Evolutionary conservation across 352 stramenopile genomes (phyloP), one percentile per base, ranked within the genome.

Genomic region (Phytophthora boehmeriae): DNA sequence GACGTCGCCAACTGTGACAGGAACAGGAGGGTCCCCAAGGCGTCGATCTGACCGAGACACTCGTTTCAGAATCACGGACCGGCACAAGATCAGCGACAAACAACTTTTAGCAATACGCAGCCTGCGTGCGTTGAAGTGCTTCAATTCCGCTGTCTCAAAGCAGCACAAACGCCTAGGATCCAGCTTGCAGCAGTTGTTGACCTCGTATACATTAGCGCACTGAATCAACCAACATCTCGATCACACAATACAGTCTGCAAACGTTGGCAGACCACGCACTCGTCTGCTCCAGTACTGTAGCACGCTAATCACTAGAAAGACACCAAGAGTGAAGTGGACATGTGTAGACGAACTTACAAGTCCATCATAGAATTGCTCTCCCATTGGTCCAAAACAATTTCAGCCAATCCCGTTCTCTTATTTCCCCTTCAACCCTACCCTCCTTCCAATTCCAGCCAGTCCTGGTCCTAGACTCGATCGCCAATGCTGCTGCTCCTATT

Each of bases 11-110:
- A 22, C 34, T 56, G 55, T 23, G 49, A 66, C 57, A 59, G 32
- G 38, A 17, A 27, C 39, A 32, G 39, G 39, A 63, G 60, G 39
- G 60, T 68, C 54, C 53, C 55, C 38, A 8, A 44, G 13, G 38
- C 38, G n/a, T n/a, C n/a, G n/a, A 44, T 44, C 38, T 44, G 38
- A 17, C 38, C 38, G 34, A 41, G 8, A 41, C 34, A 41, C 34
- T 41, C 34, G 34, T 17, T 17, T 22, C 38, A 2, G 22, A 17
- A 22, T 20, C 13, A 20, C n/a, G 38, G 34, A 13, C 10, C 9
- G 10, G 5, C 51, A 43, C 58, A 44, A 60, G 25, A 65, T 66
- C 22, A 8, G 10, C 19, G 5, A 2, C n/a, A 41, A 16, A 39
- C 41, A 27, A n/a, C 25, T 41, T 17, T 39, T 4, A 39, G 34